Base-by-base conservation (phyloP, 176 grass and related monocot genomes). In the Elymus sibiricus region DNA sequence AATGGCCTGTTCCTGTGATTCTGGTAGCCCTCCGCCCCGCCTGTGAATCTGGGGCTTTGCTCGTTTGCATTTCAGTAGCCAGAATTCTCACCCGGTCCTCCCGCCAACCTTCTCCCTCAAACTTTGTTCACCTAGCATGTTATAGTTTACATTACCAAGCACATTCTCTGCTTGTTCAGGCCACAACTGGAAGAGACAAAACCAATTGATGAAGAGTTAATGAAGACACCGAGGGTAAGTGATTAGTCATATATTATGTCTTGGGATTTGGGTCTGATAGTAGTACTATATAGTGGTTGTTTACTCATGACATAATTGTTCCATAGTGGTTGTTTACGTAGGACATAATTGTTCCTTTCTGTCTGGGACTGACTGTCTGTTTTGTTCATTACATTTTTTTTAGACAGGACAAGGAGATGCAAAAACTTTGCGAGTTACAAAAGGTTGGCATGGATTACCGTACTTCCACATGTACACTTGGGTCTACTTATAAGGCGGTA, bases 181-280 rank as follows among this genome's bases (percentile, higher is more conserved):
- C 32, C 79, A 86, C 32, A 77, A 1, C 28, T 67, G 61, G 70
- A 90, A 28, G 82, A 88, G 39, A 22, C 76, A n/a, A n/a, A n/a
- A n/a, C n/a, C n/a, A n/a, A n/a, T n/a, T n/a, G n/a, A n/a, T n/a
- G n/a, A n/a, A n/a, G n/a, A n/a, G 14, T 51, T 90, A 46, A 38
- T 95, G 42, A 90, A 63, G 78, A 92, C 64, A 86, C 27, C 92
- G 64, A 90, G 76, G 82, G 90, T 88, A 86, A 82, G 14, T 92
- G 76, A 5, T 40, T 60, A 76, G 81, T 47, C 27, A 55, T 49
- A 60, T 83, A 27, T 61, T 13, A 2, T 65, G 6, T 16, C 60
- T 63, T 87, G 72, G 35, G 59, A n/a, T n/a, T n/a, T n/a, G n/a
- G n/a, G n/a, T n/a, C n/a, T n/a, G n/a, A n/a, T n/a, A n/a, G n/a